Evolutionary conservation across 768 basidiomycete species (phyloP).

Genomic region (Hortiboletus campestris): DNA sequence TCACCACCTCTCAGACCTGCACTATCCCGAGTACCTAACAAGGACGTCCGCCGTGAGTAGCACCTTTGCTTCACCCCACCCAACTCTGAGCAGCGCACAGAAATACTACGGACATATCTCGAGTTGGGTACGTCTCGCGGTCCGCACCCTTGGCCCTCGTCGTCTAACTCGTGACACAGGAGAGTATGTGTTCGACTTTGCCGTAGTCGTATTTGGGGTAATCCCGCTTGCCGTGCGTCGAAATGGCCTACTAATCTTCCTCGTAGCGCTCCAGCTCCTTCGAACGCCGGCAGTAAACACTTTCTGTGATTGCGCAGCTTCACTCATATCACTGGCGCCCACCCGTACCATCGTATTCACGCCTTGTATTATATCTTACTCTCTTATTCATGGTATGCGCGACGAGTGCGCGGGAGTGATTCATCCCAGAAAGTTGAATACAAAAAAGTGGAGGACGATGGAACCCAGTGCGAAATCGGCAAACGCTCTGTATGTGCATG

Average conservation of each 20-base stretch:
- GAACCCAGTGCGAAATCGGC: constrained; percentile 96
- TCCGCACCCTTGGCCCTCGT: neutral
- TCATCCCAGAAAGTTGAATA: constrained; percentile 96
- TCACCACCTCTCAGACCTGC: constrained; percentile 52
- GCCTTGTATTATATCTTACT: constrained; percentile 13
- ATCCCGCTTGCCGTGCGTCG: neutral
- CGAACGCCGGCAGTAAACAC: constrained; percentile 43
- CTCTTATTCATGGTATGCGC: neutral
- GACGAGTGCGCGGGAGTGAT: too few relatives aligned
- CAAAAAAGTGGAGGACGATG: constrained; percentile 95
- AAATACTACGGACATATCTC: constrained; percentile 72
- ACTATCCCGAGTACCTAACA: constrained; percentile 76
- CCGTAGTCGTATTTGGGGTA: constrained; percentile 81
- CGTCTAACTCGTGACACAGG: constrained; percentile 41
- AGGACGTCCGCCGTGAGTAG: constrained; percentile 79
- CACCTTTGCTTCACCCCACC: neutral
- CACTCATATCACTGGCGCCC: too few relatives aligned
- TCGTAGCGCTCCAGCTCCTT: constrained; percentile 70
- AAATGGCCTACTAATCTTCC: constrained; percentile 1
- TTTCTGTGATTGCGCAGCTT: too few relatives aligned
- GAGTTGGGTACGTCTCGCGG: constrained; percentile 60
- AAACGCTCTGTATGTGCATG: constrained; percentile 67
- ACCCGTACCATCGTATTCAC: too few relatives aligned
- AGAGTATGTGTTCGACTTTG: constrained; percentile 86
- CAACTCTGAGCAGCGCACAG: constrained; percentile 34